phyloP scores from a whole-genome alignment of 768 basidiomycete genomes.

The Paxillus ammoniavirescens region DNA sequence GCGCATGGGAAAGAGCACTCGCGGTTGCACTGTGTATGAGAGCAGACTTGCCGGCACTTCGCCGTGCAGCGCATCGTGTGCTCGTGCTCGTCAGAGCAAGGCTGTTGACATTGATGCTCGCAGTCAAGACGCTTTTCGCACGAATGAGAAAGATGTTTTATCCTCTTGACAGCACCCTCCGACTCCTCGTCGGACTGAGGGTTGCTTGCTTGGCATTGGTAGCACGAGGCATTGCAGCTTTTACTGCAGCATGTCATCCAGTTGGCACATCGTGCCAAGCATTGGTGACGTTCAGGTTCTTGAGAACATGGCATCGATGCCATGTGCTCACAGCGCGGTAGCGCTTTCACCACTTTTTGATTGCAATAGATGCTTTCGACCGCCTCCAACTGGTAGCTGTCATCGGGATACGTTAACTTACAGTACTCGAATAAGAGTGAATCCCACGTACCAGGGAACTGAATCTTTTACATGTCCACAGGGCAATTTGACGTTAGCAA shows the following conservation, averaged over 20 bases:
- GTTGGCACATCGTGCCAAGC: constrained; percentile 41
- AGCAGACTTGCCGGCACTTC: constrained; percentile 52
- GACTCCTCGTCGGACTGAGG: neutral
- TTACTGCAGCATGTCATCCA: constrained; percentile 54
- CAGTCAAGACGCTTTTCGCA: constrained; percentile 57
- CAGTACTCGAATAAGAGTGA: neutral
- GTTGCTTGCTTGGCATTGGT: constrained; percentile 42
- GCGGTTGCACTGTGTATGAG: constrained; percentile 47
- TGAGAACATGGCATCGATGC: constrained; percentile 46
- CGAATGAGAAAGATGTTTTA: constrained; percentile 41
- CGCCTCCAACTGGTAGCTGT: constrained; percentile 46
- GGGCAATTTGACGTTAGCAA: constrained; percentile 47
- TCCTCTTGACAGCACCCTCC: constrained; percentile 23
- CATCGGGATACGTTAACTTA: neutral
- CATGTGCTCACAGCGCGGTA: constrained; percentile 55
- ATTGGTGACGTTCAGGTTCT: constrained; percentile 40
- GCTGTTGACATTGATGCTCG: constrained; percentile 48
- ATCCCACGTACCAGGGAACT: constrained; percentile 48
- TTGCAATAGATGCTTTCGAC: constrained; percentile 45
- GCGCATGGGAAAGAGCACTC: constrained; percentile 55
- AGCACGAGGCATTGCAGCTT: constrained; percentile 47
- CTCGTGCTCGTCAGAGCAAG: constrained; percentile 50
- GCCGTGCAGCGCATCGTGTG: constrained; percentile 47
- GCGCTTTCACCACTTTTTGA: constrained; percentile 39
- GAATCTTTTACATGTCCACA: constrained; percentile 51